phyloP scores from a whole-genome alignment of 495 filamentous ascomycete genomes.

The Xylaria longipes region DNA sequence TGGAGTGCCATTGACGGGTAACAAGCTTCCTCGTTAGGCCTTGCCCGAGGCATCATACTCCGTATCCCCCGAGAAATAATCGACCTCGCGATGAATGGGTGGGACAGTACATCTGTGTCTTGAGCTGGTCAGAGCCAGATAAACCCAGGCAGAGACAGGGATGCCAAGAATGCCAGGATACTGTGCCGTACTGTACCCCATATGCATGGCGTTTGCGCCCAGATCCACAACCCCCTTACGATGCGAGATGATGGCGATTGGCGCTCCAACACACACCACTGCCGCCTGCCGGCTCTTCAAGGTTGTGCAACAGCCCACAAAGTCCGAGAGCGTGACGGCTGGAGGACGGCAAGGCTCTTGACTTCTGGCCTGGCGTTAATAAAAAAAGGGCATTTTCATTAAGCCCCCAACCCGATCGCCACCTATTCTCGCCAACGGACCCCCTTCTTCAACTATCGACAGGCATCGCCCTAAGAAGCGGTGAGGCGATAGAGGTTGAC shows the following conservation, averaged over 20 bases:
- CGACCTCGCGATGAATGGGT: neutral
- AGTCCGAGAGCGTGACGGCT: neutral
- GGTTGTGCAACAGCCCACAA: constrained; percentile 14
- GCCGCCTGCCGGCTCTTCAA: constrained; percentile 19
- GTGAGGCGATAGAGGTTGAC: constrained; percentile 9
- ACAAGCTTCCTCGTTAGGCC: constrained; percentile 21
- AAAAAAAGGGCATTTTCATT: neutral
- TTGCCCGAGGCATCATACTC: neutral
- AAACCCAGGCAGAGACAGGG: neutral
- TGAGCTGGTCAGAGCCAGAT: neutral
- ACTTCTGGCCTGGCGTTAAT: neutral
- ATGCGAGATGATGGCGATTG: constrained; percentile 26
- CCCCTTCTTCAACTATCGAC: neutral
- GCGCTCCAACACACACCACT: neutral
- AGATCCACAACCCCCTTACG: constrained; percentile 15
- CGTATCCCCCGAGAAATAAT: constrained; percentile 3
- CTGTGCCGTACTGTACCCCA: constrained; percentile 19
- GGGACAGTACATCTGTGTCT: neutral
- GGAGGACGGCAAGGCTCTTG: neutral
- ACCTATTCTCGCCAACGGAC: neutral
- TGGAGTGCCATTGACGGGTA: neutral
- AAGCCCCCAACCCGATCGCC: constrained; percentile 22
- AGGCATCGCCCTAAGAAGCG: constrained; percentile 10
- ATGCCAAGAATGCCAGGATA: constrained; percentile 1
- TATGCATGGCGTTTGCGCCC: constrained; percentile 25